Evolutionary conservation across 768 basidiomycete genomes (phyloP), one percentile per base, ranked within the genome.

Genomic region (Tricholoma matsutake): DNA sequence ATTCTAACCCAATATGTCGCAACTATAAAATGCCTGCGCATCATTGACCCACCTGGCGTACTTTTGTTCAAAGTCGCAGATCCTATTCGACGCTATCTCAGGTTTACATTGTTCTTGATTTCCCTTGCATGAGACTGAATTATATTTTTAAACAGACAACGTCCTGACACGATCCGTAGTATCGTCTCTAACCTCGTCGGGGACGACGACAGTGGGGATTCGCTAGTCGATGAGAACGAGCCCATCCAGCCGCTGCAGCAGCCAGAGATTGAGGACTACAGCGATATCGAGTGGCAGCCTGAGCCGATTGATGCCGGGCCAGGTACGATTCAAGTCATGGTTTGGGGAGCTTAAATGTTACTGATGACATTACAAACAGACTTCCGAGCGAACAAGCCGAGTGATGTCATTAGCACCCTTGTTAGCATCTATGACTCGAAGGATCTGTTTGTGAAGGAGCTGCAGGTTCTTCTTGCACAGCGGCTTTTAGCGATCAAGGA

Each of bases 361-460:
- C 10, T n/a, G 29, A 10, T 16, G 31, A 22, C 14, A 6, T 28
- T 39, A 20, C 51, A 5, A 11, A 11, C 54, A 95, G 96, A 95
- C 64, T 99, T 97, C 77, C 83, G 94, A 35, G 86, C 92, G 1
- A 95, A 90, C 69, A 95, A 92, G 70, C 87, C 92, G 0, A 91
- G 91, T 66, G 97, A 98, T 68, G 87, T 98, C 62, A 89, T 98
- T 68, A 96, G 93, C 71, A 96, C 96, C 0, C 86, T 98, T 1
- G 95, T 98, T 65, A 94, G 92, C 71, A 98, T 98, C 65, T 98
- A 98, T 67, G 95, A 98, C 70, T 96, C 96, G 2, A 92, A 94
- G 69, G 97, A 98, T 65, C 83, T 98, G 8, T 98, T 99, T 68
- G 85, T 98, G 66, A 96, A 94, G 71, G 97, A 98, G 72, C 78